These are phyloP conservation scores for Reticulascus tulasneorum DNA, from an alignment of 2,329 filamentous ascomycete species.

Conservation along the genomic window DNA sequence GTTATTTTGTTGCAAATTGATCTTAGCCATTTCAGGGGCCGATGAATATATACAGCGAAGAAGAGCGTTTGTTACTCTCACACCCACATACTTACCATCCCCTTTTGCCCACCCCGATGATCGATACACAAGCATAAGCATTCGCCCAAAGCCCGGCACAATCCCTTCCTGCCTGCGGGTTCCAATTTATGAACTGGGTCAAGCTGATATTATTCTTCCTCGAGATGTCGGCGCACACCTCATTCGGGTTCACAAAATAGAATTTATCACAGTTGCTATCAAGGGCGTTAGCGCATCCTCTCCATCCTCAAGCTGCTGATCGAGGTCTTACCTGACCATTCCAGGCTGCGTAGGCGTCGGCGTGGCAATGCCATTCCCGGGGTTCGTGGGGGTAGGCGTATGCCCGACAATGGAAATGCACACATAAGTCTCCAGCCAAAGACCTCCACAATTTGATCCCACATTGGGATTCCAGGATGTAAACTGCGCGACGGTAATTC, in stretches of 20 bases:
- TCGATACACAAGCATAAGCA: constrained; percentile 6
- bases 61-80: too few species aligned
- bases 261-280: constrained; percentile 14
- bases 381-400: constrained; percentile 4
- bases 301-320: too few species aligned
- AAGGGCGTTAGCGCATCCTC: too few species aligned
- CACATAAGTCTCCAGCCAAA: constrained; percentile 3
- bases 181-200: constrained; percentile 8
- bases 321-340: too few species aligned
- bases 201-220: constrained; percentile 16
- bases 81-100: too few species aligned
- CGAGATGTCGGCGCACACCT: constrained; percentile 20
- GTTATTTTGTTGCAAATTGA: too few species aligned
- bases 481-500: constrained; percentile 20
- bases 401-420: constrained; percentile 5
- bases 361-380: constrained; percentile 15
- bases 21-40: too few species aligned
- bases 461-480: constrained; percentile 8
- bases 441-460: background rate
- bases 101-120: too few species aligned
- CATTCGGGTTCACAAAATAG: constrained; percentile 5
- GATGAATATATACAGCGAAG: too few species aligned
- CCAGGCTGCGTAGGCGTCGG: constrained; percentile 14
- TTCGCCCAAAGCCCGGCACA: constrained; percentile 4
- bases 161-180: constrained; percentile 1